Evolutionary conservation across 2,329 filamentous ascomycete genomes (phyloP).

Genomic region (Venturiaceae sp.): DNA sequence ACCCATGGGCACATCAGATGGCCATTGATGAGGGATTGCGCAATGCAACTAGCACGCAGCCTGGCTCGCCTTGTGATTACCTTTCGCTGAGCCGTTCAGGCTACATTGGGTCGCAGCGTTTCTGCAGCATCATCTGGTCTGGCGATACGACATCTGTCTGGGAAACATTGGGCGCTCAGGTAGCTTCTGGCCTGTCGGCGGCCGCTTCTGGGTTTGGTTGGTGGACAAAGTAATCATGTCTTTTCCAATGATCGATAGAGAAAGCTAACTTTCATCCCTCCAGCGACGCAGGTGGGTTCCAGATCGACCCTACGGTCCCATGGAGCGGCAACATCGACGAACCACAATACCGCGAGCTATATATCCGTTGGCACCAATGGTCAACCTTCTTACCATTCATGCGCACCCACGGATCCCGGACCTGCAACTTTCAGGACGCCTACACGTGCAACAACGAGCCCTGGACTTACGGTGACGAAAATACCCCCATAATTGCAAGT

Average conservation of each 20-base stretch:
- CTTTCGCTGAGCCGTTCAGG: slow-evolving; percentile 18
- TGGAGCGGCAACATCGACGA: slow-evolving; percentile 24
- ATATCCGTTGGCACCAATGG: slow-evolving; percentile 22
- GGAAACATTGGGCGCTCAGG: slow-evolving; percentile 18
- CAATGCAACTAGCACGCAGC: slow-evolving; percentile 16
- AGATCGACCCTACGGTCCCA: slow-evolving; percentile 20
- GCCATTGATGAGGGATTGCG: slow-evolving; percentile 20
- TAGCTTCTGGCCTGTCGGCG: slow-evolving; percentile 17
- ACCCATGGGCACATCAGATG: slow-evolving; percentile 21
- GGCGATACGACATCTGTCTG: slow-evolving; percentile 20
- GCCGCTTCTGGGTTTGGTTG: slow-evolving; percentile 19
- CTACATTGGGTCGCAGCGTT: slow-evolving; percentile 21
- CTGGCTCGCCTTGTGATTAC: slow-evolving; percentile 17
- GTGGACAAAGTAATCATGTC: slow-evolving; percentile 14
- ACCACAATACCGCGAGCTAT: slow-evolving; percentile 18
- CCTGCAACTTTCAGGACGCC: slow-evolving; percentile 19
- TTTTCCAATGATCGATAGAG: not conserved
- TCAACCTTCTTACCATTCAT: slow-evolving; percentile 21
- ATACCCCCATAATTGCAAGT: slow-evolving; percentile 17
- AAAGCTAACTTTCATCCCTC: not conserved
- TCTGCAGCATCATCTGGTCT: slow-evolving; percentile 23
- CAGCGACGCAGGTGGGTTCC: slow-evolving; percentile 20
- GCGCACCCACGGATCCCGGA: slow-evolving; percentile 19
- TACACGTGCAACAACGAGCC: slow-evolving; percentile 28
- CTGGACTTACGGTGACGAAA: slow-evolving; percentile 18